A percentile compares a stretch with the other conserved stretches of the same genome.
phyloP scores from a whole-genome alignment of 169 alveolate genomes.

The Ichthyophthirius multifiliis region DNA sequence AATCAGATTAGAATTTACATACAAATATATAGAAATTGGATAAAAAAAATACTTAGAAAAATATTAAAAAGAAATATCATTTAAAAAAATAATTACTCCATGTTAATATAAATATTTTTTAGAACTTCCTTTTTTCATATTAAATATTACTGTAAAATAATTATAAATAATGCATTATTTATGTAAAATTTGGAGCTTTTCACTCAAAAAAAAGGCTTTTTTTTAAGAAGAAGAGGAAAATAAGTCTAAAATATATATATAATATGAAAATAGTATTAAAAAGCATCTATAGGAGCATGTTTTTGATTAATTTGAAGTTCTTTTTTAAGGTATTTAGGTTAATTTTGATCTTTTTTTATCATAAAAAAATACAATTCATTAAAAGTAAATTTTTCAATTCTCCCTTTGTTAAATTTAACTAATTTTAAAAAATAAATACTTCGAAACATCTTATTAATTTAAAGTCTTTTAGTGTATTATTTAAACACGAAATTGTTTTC shows the following conservation, averaged over 20 bases:
- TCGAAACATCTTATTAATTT: background rate
- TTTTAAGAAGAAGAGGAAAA: background rate
- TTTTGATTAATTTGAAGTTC: background rate
- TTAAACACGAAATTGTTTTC: too few relatives aligned
- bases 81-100: background rate
- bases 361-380: background rate
- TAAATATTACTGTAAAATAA: background rate
- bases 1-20: background rate
- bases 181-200: background rate
- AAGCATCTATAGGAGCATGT: too few relatives aligned
- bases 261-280: too few relatives aligned
- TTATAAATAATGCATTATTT: background rate
- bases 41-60: background rate
- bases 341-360: background rate
- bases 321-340: background rate
- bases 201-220: background rate
- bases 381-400: background rate
- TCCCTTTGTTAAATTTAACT: background rate
- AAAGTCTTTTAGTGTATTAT: background rate
- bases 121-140: background rate
- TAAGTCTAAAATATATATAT: too few relatives aligned
- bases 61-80: background rate
- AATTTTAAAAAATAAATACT: background rate
- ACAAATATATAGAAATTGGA: background rate
- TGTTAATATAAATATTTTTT: background rate